Percentiles rank a stretch among this genome's conserved stretches.
Evolutionary conservation across 768 basidiomycete genomes (phyloP).

Genomic region (Tylopilus cervinicoccineus): DNA sequence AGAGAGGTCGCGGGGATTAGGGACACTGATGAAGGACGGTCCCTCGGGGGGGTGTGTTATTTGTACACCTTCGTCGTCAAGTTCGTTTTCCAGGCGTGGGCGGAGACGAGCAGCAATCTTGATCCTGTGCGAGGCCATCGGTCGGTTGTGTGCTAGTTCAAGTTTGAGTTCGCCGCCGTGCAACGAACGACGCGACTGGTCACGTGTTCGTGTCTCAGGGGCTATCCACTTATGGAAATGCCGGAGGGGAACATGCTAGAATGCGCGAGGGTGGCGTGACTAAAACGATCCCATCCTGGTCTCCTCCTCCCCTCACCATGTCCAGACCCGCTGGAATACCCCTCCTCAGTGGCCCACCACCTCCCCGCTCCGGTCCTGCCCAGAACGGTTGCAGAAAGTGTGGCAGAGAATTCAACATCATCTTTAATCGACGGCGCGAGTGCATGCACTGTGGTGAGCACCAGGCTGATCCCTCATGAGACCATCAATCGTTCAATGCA

Average conservation of each 20-base stretch:
- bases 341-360: slow-evolving; percentile 65
- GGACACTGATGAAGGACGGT: slow-evolving; percentile 54
- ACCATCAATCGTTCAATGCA: background rate
- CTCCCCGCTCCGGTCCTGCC: slow-evolving; percentile 28
- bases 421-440: slow-evolving; percentile 59
- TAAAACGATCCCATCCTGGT: slow-evolving; percentile 1
- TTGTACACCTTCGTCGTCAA: slow-evolving; percentile 57
- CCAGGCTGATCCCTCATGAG: slow-evolving; percentile 16
- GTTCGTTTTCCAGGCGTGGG: slow-evolving; percentile 57
- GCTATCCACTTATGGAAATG: background rate
- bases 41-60: slow-evolving; percentile 43
- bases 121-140: slow-evolving; percentile 45
- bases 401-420: slow-evolving; percentile 64
- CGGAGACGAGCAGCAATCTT: slow-evolving; percentile 71
- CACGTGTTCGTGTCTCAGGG: slow-evolving; percentile 20
- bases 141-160: background rate
- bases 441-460: slow-evolving; percentile 72
- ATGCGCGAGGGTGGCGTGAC: background rate
- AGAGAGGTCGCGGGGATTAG: slow-evolving; percentile 63
- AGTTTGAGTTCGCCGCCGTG: slow-evolving; percentile 23
- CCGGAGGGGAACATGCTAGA: slow-evolving; percentile 17
- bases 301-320: slow-evolving; percentile 7
- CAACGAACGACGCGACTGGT: slow-evolving; percentile 25
- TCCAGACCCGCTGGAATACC: slow-evolving; percentile 49
- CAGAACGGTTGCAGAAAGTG: slow-evolving; percentile 59